Base-by-base conservation (phyloP, 345 rosid genomes). In the Toxicodendron radicans region DNA sequence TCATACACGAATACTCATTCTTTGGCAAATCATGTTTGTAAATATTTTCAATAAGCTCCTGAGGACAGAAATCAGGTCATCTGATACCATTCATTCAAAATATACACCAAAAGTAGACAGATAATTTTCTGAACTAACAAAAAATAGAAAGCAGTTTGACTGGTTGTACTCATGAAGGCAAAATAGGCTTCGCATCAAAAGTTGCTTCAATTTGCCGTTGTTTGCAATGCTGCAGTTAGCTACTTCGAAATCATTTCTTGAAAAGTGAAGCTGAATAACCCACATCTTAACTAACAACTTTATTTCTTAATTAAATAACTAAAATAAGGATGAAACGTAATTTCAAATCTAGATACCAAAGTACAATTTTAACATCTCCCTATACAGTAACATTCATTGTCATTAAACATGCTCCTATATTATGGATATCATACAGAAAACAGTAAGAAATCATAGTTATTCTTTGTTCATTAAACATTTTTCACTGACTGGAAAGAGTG, bases 41-140 rank as follows among this genome's bases (percentile, higher is more conserved):
- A 32, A 95, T 81, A 59, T 85, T 95, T 83, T 88, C 92, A 70
- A 92, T 78, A 35, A 95, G 83, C 85, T 95, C 99, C 97, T 90
- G 83, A 66, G 18, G 49, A 63, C 45, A 79, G 30, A 54, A 79
- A 81, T 63, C 43, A 30, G 54, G 53, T 74, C 59, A 73, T 65
- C 58, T 38, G 48, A 77, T 52, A 69, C 67, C 73, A 70, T 24
- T 49, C 27, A 23, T 51, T 65, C n/a, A 46, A 45, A 24, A 51
- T 33, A 48, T 49, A 24, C 38, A 18, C 23, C 45, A 67, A 2
- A 52, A 20, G 21, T 11, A 18, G 10, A 32, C 18, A 32, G 32
- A 52, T 45, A 46, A 67, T 61, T 38, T 24, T 49, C 53, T 12
- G 53, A 17, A 51, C 16, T 51, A 51, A 13, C 18, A 14, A n/a